These are phyloP conservation scores for Starmerella etchellsii DNA, from an alignment of 805 yeast genomes.

Conservation along the genomic window DNA sequence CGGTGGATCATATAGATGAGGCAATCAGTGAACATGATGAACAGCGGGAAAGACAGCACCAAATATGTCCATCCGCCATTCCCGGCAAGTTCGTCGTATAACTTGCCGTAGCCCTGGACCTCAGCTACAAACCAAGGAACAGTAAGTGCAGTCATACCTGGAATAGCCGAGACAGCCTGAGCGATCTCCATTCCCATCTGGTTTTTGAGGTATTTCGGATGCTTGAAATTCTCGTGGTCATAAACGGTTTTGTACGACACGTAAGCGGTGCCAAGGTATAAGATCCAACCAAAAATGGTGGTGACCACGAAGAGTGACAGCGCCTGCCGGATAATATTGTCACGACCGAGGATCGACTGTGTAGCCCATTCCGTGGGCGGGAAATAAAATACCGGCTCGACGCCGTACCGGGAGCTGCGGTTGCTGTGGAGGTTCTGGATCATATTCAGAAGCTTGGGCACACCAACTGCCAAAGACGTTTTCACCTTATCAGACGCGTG, in stretches of 20 bases:
- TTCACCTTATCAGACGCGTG: slow-evolving; percentile 8
- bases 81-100: slow-evolving; percentile 55
- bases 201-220: slow-evolving; percentile 89
- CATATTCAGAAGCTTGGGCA: slow-evolving; percentile 4
- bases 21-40: slow-evolving; percentile 87
- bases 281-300: slow-evolving; percentile 72
- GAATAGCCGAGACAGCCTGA: slow-evolving; percentile 71
- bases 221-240: slow-evolving; percentile 83
- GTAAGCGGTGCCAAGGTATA: slow-evolving; percentile 64
- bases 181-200: slow-evolving; percentile 76
- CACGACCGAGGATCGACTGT: slow-evolving; percentile 59
- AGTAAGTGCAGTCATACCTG: slow-evolving; percentile 75
- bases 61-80: slow-evolving; percentile 57
- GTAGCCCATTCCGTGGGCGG: slow-evolving; percentile 44
- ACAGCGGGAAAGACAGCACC: slow-evolving; percentile 54
- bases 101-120: slow-evolving; percentile 65
- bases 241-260: slow-evolving; percentile 67
- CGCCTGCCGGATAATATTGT: slow-evolving; percentile 58
- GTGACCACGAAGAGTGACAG: slow-evolving; percentile 55
- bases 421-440: slow-evolving; percentile 7
- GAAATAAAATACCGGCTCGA: slow-evolving; percentile 40
- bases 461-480: slow-evolving; percentile 1
- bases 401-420: slow-evolving; percentile 19
- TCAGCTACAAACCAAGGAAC: slow-evolving; percentile 84
- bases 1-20: slow-evolving; percentile 87